Evolutionary conservation across 352 stramenopile species (phyloP).

Genomic region (Thalassiosira livingstoniorum): DNA sequence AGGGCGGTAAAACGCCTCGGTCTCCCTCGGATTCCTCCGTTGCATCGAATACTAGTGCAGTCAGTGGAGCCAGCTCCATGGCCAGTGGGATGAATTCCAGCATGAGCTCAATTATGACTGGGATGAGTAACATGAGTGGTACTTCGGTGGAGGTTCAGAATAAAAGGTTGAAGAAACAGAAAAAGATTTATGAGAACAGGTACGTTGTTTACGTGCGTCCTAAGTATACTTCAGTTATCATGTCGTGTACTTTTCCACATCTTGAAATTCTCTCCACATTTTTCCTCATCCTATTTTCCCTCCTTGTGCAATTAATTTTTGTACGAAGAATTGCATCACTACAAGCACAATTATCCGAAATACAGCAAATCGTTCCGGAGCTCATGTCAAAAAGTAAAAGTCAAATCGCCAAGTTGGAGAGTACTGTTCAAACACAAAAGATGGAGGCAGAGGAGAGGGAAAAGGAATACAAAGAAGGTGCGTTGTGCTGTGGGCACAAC

Average conservation of each 20-base stretch:
- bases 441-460: slow-evolving; percentile 33
- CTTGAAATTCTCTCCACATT: too few species aligned
- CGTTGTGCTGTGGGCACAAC: too few species aligned
- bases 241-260: too few species aligned
- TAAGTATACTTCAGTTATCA: too few species aligned
- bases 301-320: too few species aligned
- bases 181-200: slow-evolving; percentile 47
- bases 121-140: neutral
- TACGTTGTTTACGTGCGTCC: too few species aligned
- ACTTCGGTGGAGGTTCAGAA: slow-evolving; percentile 43
- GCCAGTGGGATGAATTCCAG: neutral
- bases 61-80: neutral
- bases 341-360: slow-evolving; percentile 49
- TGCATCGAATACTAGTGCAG: slow-evolving; percentile 1
- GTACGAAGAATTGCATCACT: slow-evolving; percentile 46
- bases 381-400: slow-evolving; percentile 59
- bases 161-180: slow-evolving; percentile 55
- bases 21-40: slow-evolving; percentile 4
- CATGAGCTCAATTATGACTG: neutral
- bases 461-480: slow-evolving; percentile 28
- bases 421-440: slow-evolving; percentile 28
- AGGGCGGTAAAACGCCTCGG: too few species aligned
- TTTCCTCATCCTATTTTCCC: too few species aligned
- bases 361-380: slow-evolving; percentile 59
- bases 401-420: slow-evolving; percentile 55